phyloP scores from a whole-genome alignment of 805 yeast genomes.

The Schwanniomyces occidentalis region DNA sequence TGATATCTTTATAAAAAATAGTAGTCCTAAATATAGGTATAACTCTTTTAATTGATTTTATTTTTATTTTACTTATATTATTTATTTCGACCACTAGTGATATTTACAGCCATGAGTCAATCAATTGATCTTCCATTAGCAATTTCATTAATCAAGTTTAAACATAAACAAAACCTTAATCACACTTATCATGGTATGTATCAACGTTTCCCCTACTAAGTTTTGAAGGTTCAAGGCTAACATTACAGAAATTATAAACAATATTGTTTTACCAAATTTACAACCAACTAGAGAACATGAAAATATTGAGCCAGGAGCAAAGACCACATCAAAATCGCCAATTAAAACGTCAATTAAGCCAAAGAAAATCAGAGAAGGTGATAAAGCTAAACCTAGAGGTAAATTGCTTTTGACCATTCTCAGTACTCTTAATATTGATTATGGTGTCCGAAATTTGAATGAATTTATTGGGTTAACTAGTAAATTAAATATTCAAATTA shows the following conservation, averaged over 20 bases:
- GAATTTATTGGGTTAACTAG: neutral
- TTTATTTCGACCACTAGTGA: too few relatives aligned
- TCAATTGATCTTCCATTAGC: conserved; percentile 9
- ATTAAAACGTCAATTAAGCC: neutral
- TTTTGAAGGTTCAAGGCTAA: neutral
- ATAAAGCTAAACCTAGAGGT: neutral
- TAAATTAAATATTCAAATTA: neutral
- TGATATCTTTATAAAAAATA: too few relatives aligned
- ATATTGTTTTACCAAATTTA: conserved; percentile 1
- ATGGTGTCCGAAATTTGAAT: neutral
- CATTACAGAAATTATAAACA: neutral
- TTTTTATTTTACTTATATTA: too few relatives aligned
- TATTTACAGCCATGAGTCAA: neutral
- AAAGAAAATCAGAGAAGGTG: neutral
- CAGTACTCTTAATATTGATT: neutral
- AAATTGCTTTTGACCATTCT: neutral
- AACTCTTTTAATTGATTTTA: too few relatives aligned
- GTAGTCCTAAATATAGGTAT: too few relatives aligned
- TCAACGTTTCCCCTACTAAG: too few relatives aligned
- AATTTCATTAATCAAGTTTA: conserved; percentile 7
- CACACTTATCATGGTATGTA: conserved; percentile 5
- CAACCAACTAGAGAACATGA: neutral
- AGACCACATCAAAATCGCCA: neutral
- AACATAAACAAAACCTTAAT: conserved; percentile 1
- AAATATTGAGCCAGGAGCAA: neutral